phyloP scores from a whole-genome alignment of 805 yeast species.

The Jamesozyma spencerorum region DNA sequence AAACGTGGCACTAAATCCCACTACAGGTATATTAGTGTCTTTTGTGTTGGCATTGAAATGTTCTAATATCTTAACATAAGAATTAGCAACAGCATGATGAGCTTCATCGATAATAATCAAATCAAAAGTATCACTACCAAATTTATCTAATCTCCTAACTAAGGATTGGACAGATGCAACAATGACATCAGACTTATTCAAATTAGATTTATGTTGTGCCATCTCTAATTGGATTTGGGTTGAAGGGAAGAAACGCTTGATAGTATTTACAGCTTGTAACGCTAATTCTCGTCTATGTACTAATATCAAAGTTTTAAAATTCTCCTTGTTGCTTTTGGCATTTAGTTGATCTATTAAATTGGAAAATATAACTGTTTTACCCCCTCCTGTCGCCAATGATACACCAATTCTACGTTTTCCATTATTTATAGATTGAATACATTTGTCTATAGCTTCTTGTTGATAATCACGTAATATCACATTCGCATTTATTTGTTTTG shows the following conservation, averaged over 20 bases:
- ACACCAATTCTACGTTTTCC: conserved; percentile 61
- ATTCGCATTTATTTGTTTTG: background rate
- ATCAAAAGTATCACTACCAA: conserved; percentile 47
- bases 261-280: conserved; percentile 51
- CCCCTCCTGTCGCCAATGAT: conserved; percentile 89
- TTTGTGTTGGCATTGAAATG: conserved; percentile 44
- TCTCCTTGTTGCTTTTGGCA: background rate
- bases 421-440: conserved; percentile 38
- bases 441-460: conserved; percentile 51
- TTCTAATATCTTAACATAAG: conserved; percentile 50
- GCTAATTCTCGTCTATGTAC: conserved; percentile 80
- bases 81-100: conserved; percentile 74
- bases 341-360: conserved; percentile 38
- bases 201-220: conserved; percentile 37
- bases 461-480: conserved; percentile 48
- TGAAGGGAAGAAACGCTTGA: conserved; percentile 41
- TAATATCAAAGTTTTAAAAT: conserved; percentile 40
- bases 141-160: conserved; percentile 38
- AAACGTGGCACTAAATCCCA: conserved; percentile 87
- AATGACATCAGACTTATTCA: conserved; percentile 45
- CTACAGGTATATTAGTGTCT: conserved; percentile 41
- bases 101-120: conserved; percentile 83
- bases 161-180: conserved; percentile 74
- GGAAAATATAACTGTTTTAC: conserved; percentile 76
- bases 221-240: conserved; percentile 57